These are phyloP conservation scores for Murraya paniculata DNA, from an alignment of 345 rosid species.

Conservation along the genomic window DNA sequence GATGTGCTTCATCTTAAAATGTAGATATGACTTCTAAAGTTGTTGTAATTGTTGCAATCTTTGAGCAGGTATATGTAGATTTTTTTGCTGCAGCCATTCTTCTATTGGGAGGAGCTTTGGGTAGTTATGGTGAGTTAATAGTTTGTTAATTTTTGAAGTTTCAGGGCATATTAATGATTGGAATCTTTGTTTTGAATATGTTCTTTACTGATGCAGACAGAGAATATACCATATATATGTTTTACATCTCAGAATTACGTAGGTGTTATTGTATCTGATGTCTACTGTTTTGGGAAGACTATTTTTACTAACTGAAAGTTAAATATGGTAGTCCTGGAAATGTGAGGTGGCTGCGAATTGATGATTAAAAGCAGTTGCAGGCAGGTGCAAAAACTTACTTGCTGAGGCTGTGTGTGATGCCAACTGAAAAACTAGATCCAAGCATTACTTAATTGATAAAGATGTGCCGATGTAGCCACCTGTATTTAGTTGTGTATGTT, in stretches of 20 bases:
- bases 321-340: neutral
- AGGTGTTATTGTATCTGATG: neutral
- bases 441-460: neutral
- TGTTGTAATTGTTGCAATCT: neutral
- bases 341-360: neutral
- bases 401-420: neutral
- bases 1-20: neutral
- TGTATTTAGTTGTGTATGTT: neutral
- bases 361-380: neutral
- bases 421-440: neutral
- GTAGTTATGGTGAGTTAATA: conserved; percentile 34
- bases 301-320: neutral
- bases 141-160: neutral
- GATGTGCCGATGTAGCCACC: neutral
- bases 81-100: conserved; percentile 29
- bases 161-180: neutral
- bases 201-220: neutral
- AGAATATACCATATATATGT: neutral
- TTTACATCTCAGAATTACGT: neutral
- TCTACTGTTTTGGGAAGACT: neutral
- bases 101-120: conserved; percentile 38
- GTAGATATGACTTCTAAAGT: neutral
- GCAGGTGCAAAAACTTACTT: neutral
- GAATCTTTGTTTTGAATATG: neutral
- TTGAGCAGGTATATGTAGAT: conserved; percentile 30